Conservation (phyloP, 2,329 filamentous ascomycete genomes). For the Acrodontium crateriforme region DNA sequence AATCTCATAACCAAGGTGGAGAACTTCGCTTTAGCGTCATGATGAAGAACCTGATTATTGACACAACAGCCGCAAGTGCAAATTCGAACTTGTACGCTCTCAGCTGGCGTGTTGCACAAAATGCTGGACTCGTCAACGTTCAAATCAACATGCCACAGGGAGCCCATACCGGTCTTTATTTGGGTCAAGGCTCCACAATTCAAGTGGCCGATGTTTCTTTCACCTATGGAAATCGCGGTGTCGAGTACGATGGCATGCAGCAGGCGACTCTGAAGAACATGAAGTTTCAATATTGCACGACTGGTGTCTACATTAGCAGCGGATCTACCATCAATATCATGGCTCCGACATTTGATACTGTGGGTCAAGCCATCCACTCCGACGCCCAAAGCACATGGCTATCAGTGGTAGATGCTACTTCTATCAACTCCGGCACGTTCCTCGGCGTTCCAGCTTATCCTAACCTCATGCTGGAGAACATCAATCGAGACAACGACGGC, state of each 20-base stretch:
- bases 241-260: slow-evolving; percentile 5
- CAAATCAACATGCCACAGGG: slow-evolving; percentile 22
- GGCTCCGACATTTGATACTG: slow-evolving; percentile 4
- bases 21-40: slow-evolving; percentile 5
- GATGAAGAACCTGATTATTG: slow-evolving; percentile 11
- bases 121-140: slow-evolving; percentile 11
- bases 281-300: slow-evolving; percentile 5
- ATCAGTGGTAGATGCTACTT: slow-evolving; percentile 4
- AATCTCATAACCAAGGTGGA: slow-evolving; percentile 2
- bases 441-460: slow-evolving; percentile 4
- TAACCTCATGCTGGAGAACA: slow-evolving; percentile 8
- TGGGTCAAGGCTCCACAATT: slow-evolving; percentile 10
- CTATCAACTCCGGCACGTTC: slow-evolving; percentile 6
- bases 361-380: slow-evolving; percentile 3
- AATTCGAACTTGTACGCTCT: slow-evolving; percentile 5
- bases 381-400: slow-evolving; percentile 5
- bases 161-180: slow-evolving; percentile 19
- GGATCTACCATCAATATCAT: slow-evolving; percentile 5
- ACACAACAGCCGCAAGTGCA: slow-evolving; percentile 8
- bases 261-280: slow-evolving; percentile 7
- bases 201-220: slow-evolving; percentile 18
- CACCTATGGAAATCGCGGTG: slow-evolving; percentile 11
- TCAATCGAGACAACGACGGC: slow-evolving; percentile 1
- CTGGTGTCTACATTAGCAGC: slow-evolving; percentile 5
- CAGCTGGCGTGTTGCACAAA: slow-evolving; percentile 14